phyloP scores from a whole-genome alignment of 495 filamentous ascomycete genomes.

The Aspergillus nanangensis region DNA sequence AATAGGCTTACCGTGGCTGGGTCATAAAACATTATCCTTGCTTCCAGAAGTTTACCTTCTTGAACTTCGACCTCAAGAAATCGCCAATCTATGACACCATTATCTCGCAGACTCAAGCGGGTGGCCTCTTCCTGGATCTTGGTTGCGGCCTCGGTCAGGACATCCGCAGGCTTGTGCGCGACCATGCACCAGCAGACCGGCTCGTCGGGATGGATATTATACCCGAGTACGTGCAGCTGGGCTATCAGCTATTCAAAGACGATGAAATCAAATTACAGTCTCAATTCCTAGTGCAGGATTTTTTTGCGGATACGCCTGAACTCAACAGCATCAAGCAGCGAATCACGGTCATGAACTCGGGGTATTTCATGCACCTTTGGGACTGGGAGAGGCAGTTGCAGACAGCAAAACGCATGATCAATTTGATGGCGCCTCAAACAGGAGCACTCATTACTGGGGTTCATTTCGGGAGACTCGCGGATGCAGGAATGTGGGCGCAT shows the following conservation, averaged over 20 bases:
- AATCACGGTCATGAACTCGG: neutral
- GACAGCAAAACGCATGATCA: neutral
- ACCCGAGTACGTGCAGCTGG: slow-evolving; percentile 17
- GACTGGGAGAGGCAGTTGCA: neutral
- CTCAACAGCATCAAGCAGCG: neutral
- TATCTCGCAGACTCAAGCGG: slow-evolving; percentile 13
- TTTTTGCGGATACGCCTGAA: slow-evolving; percentile 11
- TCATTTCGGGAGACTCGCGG: slow-evolving; percentile 1
- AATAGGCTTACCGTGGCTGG: neutral
- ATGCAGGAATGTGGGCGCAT: too few species aligned
- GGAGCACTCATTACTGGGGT: neutral
- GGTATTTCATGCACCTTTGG: slow-evolving; percentile 2
- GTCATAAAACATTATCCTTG: slow-evolving; percentile 27
- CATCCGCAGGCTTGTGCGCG: slow-evolving; percentile 23
- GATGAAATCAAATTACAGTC: too few species aligned
- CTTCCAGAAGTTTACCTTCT: slow-evolving; percentile 38
- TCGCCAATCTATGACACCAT: slow-evolving; percentile 20
- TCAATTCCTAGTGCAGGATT: slow-evolving; percentile 15
- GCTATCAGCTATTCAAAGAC: slow-evolving; percentile 32
- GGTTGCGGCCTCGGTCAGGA: slow-evolving; percentile 37
- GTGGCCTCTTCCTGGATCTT: slow-evolving; percentile 25
- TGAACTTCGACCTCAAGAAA: slow-evolving; percentile 19
- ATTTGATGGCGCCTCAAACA: neutral
- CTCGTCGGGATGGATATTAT: slow-evolving; percentile 25
- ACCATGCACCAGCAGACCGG: slow-evolving; percentile 21